Percentiles rank a stretch among this genome's conserved stretches.
phyloP scores from a whole-genome alignment of 192 early-diverging fungal genomes.

The Anaeromyces robustus region DNA sequence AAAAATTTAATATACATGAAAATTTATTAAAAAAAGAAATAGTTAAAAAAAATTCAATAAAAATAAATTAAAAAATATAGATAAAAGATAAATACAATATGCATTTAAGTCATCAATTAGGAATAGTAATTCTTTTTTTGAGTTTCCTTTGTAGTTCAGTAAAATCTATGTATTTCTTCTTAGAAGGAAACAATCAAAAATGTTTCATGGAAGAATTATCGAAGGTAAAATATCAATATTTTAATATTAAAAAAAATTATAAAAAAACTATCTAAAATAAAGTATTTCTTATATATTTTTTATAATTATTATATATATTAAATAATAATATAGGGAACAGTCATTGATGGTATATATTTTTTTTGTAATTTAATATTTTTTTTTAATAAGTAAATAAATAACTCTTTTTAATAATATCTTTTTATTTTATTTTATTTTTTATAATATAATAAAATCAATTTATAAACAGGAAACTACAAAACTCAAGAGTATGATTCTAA shows the following conservation, averaged over 20 bases:
- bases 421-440: not conserved
- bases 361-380: too few species aligned
- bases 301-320: not conserved
- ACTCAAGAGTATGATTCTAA: constrained; percentile 65
- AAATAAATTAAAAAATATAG: not conserved
- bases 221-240: constrained; percentile 52
- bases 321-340: not conserved
- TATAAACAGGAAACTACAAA: constrained; percentile 27
- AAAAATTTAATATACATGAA: too few species aligned
- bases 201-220: constrained; percentile 94
- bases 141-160: not conserved
- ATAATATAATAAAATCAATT: not conserved
- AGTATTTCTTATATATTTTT: too few species aligned
- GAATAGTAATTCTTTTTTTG: not conserved
- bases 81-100: not conserved
- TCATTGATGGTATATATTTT: not conserved
- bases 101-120: not conserved
- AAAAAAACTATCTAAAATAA: too few species aligned
- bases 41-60: too few species aligned
- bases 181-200: constrained; percentile 69
- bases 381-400: too few species aligned
- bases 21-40: too few species aligned
- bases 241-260: too few species aligned
- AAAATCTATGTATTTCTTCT: constrained; percentile 70
- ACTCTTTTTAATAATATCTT: not conserved